Evolutionary conservation across 139 green algal genomes (phyloP), one percentile per base, ranked within the genome.

Genomic region (Coelastrella sp.): DNA sequence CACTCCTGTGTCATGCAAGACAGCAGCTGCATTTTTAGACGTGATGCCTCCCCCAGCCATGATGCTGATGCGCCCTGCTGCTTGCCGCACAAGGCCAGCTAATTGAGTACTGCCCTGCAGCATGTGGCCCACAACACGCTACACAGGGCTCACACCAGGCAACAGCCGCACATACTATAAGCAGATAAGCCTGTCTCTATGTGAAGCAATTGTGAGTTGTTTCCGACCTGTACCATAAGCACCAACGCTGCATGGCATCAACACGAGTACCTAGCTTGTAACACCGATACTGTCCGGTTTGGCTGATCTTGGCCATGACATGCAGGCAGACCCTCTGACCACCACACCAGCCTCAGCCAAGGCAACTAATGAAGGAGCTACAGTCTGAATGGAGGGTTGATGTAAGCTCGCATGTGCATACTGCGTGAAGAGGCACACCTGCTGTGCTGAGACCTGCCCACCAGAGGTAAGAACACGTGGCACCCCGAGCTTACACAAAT

Each of bases 391-490:
- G n/a, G n/a, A 32, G 59, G 59, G 2, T 32, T 1, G 59, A n/a
- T 32, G 59, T 67, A n/a, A 35, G 7, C 45, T 67, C 17, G 59
- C 59, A 67, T 21, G 7, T 67, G 27, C 59, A 21, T 67, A 15
- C 25, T 57, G 45, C 45, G 15, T 23, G 62, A 25, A 35, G 66
- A 13, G 27, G 9, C 69, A 5, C 34, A 89, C 85, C 85, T 89
- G 60, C 6, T 75, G 21, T 19, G 85, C 85, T 21, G 60, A 80
- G 32, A 60, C 59, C 35, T 66, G 17, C 2, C 85, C 62, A 21
- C 86, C 86, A 32, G 81, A 89, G 48, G 86, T 90, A 15, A 90
- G 68, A 25, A 90, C 83, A 4, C 86, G 66, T 2, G 75, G 83
- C 8, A 90, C 21, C 2, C 86, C 83, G 27, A 90, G 30, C 8